These are phyloP conservation scores for Phytophthora tubulina DNA, from an alignment of 352 stramenopile species.

Conservation along the genomic window DNA sequence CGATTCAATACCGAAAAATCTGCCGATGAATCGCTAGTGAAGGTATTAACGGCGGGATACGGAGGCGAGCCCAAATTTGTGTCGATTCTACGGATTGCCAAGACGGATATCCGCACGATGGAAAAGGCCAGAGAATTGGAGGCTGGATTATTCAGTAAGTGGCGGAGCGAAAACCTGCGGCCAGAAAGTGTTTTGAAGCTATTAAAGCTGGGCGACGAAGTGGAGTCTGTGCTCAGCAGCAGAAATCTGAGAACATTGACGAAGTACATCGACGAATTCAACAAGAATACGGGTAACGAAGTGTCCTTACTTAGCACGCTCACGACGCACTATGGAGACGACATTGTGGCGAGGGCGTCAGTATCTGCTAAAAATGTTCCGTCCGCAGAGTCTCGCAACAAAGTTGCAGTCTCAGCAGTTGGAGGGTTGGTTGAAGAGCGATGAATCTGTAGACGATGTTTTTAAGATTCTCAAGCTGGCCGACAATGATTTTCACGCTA, in stretches of 20 bases:
- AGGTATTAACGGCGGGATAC: not conserved
- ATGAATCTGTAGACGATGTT: not conserved
- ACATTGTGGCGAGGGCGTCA: not conserved
- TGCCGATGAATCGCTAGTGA: not conserved
- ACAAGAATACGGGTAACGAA: not conserved
- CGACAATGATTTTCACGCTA: not conserved
- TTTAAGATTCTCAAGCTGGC: not conserved
- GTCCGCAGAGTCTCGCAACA: not conserved
- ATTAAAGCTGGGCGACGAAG: no score
- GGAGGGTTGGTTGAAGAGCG: not conserved
- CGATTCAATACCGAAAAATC: not conserved
- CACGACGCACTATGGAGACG: not conserved
- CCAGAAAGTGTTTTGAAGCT: no score
- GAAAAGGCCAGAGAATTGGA: no score
- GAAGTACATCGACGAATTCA: no score
- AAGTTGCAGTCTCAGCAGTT: not conserved
- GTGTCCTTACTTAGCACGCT: not conserved
- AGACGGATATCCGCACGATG: fast-evolving
- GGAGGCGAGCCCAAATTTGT: not conserved
- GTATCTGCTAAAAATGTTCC: not conserved
- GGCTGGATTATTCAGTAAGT: no score
- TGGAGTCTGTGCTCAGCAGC: no score
- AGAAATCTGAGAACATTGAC: no score
- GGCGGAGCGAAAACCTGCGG: no score
- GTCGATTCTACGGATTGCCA: not conserved